These are phyloP conservation scores for Pythium guiyangense DNA, from an alignment of 352 stramenopile species.

Conservation along the genomic window DNA sequence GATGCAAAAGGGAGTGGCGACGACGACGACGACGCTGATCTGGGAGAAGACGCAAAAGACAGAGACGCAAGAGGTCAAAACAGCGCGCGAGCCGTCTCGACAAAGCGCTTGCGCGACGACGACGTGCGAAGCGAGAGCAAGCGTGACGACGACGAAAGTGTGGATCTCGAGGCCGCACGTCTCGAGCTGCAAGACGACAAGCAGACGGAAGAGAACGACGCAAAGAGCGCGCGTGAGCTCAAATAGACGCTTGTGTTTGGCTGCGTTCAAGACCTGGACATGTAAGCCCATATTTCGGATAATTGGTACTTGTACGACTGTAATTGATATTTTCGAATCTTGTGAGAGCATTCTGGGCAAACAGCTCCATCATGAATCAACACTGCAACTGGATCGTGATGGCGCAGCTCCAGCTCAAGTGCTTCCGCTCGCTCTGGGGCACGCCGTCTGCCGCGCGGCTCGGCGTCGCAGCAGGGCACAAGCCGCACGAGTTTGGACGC, in stretches of 20 bases:
- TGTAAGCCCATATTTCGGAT: background rate
- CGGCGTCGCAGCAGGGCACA: conserved; percentile 6
- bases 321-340: background rate
- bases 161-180: background rate
- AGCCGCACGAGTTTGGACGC: conserved; percentile 21
- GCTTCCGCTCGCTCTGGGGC: conserved; percentile 62
- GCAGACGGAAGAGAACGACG: background rate
- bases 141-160: background rate
- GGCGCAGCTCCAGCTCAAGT: conserved; percentile 15
- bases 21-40: background rate
- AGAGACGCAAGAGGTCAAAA: no score
- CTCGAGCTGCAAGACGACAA: background rate
- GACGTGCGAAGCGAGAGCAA: background rate
- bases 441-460: conserved; percentile 33
- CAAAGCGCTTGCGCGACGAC: background rate
- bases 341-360: background rate
- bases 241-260: background rate
- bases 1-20: conserved; percentile 23
- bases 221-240: background rate
- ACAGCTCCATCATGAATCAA: background rate
- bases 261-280: background rate
- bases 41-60: conserved; percentile 3
- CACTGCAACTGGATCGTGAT: background rate
- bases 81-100: background rate
- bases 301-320: background rate